Base-by-base conservation (phyloP, 106 monocot species). In the Platanthera zijinensis region DNA sequence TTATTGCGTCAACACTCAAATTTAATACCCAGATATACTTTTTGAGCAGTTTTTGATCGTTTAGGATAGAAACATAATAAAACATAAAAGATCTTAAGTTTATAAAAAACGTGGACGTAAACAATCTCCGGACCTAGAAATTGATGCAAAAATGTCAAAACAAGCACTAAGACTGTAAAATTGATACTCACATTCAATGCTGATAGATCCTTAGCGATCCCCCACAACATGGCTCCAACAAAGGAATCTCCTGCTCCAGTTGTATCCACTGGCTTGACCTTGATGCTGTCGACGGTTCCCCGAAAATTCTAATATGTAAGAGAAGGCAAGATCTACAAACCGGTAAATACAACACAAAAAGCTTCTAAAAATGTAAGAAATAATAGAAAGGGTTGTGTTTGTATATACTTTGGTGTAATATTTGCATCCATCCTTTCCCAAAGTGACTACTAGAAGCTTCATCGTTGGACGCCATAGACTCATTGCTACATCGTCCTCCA, bases 231-330 rank as follows among this genome's bases (percentile, higher is more conserved):
- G 45, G 87, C 85, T 49, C 90, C 90, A 11, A 87, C 77, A 59
- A 90, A 90, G 10, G 90, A 82, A 81, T 90, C 90, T 7, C 90
- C 90, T 22, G 90, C 90, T 4, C 90, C 90, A 0, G 90, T 90
- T 47, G 87, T 87, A 50, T 90, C 90, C 11, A 90, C 83, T 39
- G 90, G 11, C 30, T 87, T 82, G 32, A 90, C 87, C 51, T 25
- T 47, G n/a, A 87, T 57, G 17, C 77, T 73, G 7, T 64, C 78
- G 7, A 90, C 82, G 1, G 69, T 77, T n/a, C 90, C 90, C 15
- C 18, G 49, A 71, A 90, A 90, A 77, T 90, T 80, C 90, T 90
- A 69, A 75, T 15, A 47, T 64, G 50, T 57, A 52, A 50, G 7
- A 63, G 11, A 51, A 72, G 1, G 19, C 48, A 71, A 48, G 48